Evolutionary conservation across 1,284 basidiomycete species (phyloP).

Genomic region (Vanrija sp.): DNA sequence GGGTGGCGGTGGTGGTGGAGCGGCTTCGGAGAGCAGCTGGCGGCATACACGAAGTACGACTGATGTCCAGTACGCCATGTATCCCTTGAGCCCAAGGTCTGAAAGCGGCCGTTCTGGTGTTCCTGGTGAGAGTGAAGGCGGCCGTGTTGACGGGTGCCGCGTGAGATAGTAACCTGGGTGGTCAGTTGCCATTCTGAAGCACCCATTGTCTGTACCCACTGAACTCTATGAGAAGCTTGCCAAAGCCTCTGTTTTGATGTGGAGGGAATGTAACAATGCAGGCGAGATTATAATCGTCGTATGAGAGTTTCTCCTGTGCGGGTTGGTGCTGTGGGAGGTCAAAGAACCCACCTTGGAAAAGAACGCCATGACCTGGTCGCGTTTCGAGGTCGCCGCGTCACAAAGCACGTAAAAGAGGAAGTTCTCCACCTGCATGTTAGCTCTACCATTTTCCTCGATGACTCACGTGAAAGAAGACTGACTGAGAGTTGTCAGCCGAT

Average conservation of each 20-base stretch:
- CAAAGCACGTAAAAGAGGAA: conserved; percentile 90
- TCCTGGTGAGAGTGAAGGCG: conserved; percentile 65
- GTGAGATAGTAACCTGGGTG: conserved; percentile 82
- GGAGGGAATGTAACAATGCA: conserved; percentile 95
- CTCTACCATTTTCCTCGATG: no score
- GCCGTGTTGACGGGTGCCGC: conserved; percentile 49
- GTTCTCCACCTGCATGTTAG: conserved; percentile 35
- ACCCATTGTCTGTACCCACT: conserved; percentile 56
- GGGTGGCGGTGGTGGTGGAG: background rate
- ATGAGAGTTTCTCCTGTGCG: conserved; percentile 85
- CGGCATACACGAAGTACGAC: conserved; percentile 78
- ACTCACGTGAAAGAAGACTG: conserved; percentile 80
- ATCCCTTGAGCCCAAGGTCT: conserved; percentile 84
- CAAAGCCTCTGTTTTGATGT: conserved; percentile 83
- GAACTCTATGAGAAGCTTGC: conserved; percentile 96
- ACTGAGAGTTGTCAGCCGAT: conserved; percentile 47
- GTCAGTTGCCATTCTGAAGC: background rate
- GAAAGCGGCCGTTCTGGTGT: conserved; percentile 94
- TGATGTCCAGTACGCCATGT: conserved; percentile 87
- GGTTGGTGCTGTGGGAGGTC: background rate
- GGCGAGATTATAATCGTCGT: conserved; percentile 95
- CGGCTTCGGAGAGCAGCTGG: conserved; percentile 46
- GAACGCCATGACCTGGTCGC: conserved; percentile 84
- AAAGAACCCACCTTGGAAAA: conserved; percentile 76
- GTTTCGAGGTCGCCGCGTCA: conserved; percentile 66